Conservation (phyloP, 208 protist species). For the Wallacemonas sp. region DNA sequence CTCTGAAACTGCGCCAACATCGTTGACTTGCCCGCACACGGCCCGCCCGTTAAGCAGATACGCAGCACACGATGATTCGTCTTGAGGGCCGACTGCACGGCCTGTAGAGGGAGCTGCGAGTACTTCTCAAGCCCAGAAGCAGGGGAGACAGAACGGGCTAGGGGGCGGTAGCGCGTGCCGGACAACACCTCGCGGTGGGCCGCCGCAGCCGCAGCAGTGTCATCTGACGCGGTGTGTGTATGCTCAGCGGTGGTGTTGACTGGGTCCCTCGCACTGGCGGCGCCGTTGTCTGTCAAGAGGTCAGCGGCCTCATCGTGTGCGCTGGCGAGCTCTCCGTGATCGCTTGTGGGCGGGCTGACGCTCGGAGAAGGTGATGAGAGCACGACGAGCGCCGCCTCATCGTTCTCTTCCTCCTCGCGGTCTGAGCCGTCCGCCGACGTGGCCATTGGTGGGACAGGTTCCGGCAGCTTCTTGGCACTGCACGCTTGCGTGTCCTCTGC, state of each 20-base stretch:
- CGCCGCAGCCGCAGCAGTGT: background rate
- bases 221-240: background rate
- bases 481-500: too few relatives aligned
- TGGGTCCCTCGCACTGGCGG: too few relatives aligned
- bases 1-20: slow-evolving; percentile 63
- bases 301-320: background rate
- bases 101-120: slow-evolving; percentile 35
- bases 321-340: background rate
- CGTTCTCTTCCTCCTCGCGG: too few relatives aligned
- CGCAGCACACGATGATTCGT: slow-evolving; percentile 55
- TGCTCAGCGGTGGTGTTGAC: background rate
- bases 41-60: slow-evolving; percentile 80
- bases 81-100: slow-evolving; percentile 52
- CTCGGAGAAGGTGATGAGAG: slow-evolving; percentile 3
- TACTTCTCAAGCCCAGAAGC: slow-evolving; percentile 47
- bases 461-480: too few relatives aligned
- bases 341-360: slow-evolving; percentile 3
- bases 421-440: too few relatives aligned
- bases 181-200: background rate
- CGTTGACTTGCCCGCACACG: slow-evolving; percentile 83
- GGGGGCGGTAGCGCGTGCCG: slow-evolving; percentile 25
- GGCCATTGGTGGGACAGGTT: too few relatives aligned
- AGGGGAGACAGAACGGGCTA: slow-evolving; percentile 58
- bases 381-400: too few relatives aligned
- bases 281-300: background rate